phyloP scores from a whole-genome alignment of 1,284 basidiomycete genomes.

The Marasmius oreades region DNA sequence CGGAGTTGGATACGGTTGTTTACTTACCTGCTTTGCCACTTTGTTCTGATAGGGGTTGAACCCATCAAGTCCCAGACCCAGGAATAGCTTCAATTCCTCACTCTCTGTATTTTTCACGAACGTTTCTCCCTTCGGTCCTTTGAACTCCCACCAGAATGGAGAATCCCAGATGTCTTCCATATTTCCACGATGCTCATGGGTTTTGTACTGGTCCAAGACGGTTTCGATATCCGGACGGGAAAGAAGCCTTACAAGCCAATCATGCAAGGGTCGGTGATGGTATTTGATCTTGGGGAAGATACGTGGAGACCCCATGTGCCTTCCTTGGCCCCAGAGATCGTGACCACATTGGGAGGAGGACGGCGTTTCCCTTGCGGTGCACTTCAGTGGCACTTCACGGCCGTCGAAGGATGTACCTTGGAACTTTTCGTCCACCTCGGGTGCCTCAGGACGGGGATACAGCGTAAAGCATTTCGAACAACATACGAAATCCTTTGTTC shows the following conservation, averaged over 20 bases:
- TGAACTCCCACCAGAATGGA: too few relatives aligned
- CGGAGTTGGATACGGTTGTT: background rate
- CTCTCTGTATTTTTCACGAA: constrained; percentile 6
- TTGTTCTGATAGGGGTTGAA: constrained; percentile 9
- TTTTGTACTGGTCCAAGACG: background rate
- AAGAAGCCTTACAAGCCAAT: too few relatives aligned
- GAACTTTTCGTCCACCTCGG: background rate
- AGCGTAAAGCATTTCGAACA: background rate
- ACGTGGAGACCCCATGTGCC: background rate
- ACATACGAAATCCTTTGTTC: background rate
- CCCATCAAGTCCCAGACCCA: constrained; percentile 12
- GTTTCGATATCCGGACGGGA: background rate
- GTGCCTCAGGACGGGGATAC: background rate
- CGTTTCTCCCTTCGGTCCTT: too few relatives aligned
- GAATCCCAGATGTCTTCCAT: too few relatives aligned
- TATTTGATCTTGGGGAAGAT: too few relatives aligned
- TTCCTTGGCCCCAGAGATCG: background rate
- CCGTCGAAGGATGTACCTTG: background rate
- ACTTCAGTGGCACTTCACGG: background rate
- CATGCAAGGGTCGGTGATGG: too few relatives aligned
- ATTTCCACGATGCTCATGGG: background rate
- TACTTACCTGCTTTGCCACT: constrained; percentile 7
- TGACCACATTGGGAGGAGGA: background rate
- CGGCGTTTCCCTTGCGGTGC: background rate
- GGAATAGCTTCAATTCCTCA: constrained; percentile 1